Percentiles rank a stretch among this genome's conserved stretches.
Conservation (phyloP, 2,329 filamentous ascomycete genomes). For the Phaeosphaeria sp. region DNA sequence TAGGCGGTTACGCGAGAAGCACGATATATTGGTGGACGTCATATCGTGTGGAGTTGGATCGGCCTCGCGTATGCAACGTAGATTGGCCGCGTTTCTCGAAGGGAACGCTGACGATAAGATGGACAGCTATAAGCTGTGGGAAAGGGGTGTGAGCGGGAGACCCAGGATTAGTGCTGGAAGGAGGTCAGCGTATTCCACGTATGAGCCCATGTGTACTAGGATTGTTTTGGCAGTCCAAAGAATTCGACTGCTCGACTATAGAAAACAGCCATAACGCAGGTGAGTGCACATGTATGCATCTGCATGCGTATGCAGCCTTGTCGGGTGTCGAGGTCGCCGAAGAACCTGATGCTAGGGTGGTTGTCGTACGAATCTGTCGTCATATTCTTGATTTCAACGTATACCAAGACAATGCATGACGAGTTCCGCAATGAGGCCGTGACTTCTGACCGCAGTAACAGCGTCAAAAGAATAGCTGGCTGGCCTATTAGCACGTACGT, state of each 20-base stretch:
- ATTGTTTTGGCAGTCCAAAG: not conserved
- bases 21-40: slow-evolving; percentile 11
- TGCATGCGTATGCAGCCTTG: slow-evolving; percentile 1
- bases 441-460: not conserved
- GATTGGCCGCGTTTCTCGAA: slow-evolving; percentile 10
- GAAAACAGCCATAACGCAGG: not conserved
- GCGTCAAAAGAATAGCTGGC: not conserved
- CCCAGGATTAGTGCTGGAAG: not conserved
- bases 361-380: slow-evolving; percentile 2
- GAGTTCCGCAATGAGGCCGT: not conserved
- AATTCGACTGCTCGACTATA: not conserved
- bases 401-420: slow-evolving; percentile 1
- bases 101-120: slow-evolving; percentile 13
- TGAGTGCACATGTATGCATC: not conserved
- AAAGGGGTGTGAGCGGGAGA: slow-evolving; percentile 1
- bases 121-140: slow-evolving; percentile 8
- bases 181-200: slow-evolving; percentile 11
- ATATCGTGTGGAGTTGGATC: slow-evolving; percentile 12
- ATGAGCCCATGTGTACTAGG: not conserved
- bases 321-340: slow-evolving; percentile 2
- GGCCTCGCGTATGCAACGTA: slow-evolving; percentile 10
- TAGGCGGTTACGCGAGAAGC: slow-evolving; percentile 11
- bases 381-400: not conserved
- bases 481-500: not conserved
- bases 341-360: slow-evolving; percentile 1